Evolutionary conservation across 371 early-diverging fungal species (phyloP).

Genomic region (Umbelopsis sp.): DNA sequence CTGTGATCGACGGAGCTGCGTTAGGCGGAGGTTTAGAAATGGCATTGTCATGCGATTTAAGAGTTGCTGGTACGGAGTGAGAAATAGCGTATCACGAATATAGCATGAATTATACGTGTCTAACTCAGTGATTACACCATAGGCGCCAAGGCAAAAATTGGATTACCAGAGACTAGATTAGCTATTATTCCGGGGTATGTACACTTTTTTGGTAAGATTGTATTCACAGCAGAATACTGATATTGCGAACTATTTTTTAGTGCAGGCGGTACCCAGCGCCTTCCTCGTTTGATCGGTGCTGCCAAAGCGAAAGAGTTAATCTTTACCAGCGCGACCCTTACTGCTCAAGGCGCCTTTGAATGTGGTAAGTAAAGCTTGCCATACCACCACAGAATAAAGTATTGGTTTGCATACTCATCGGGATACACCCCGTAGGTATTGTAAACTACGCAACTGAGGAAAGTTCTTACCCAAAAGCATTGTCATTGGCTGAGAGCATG

Average conservation of each 20-base stretch:
- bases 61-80: constrained; percentile 76
- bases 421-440: constrained; percentile 55
- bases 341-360: constrained; percentile 65
- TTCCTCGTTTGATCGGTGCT: constrained; percentile 86
- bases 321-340: constrained; percentile 79
- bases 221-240: background rate
- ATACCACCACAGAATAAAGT: too few relatives aligned
- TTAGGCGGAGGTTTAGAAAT: constrained; percentile 96
- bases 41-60: constrained; percentile 91
- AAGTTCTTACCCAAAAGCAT: constrained; percentile 73
- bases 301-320: constrained; percentile 93
- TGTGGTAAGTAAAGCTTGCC: constrained; percentile 46
- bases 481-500: constrained; percentile 82
- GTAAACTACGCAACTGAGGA: constrained; percentile 78
- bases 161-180: constrained; percentile 92
- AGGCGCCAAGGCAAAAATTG: constrained; percentile 77
- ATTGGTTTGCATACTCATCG: too few relatives aligned
- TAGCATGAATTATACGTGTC: too few relatives aligned
- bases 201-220: background rate
- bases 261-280: constrained; percentile 95
- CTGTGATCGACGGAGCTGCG: constrained; percentile 94
- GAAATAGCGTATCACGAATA: background rate
- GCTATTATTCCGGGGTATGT: constrained; percentile 95
- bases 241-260: constrained; percentile 43
- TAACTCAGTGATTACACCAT: constrained; percentile 19